Evolutionary conservation across 345 rosid species (phyloP), one percentile per base, ranked within the genome.

Genomic region (Erucastrum elatum): DNA sequence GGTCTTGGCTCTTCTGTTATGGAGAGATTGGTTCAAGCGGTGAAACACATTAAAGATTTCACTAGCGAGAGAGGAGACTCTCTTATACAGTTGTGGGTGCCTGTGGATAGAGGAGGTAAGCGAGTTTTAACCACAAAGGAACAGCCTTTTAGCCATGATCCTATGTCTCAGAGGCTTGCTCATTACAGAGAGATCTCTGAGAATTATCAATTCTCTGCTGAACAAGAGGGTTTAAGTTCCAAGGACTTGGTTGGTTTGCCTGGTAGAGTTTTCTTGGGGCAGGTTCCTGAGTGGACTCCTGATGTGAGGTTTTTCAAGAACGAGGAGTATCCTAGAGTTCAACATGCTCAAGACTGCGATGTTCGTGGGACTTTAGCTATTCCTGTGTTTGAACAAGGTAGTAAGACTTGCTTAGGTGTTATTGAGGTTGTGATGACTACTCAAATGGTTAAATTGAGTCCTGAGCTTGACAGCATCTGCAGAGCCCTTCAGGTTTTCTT

Each of bases 221-320:
- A 92, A 68, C 74, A 71, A 6, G 86, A 88, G 66, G 84, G 84
- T 70, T 71, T 69, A 7, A 16, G 12, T 64, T 84, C 90, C 46
- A 81, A 84, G 83, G 97, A 87, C 68, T 8, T 75, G 66, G 71
- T 81, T 70, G 98, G 98, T 59, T 70, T 94, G 82, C 97, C 97
- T 29, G 90, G 97, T 71, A 87, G 97, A 12, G 98, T 94, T 64
- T 92, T 87, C 87, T 79, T 92, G 82, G 87, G 85, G 55, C 85
- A 90, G 81, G 88, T 90, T 82, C 97, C 97, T 41, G 98, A 94
- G 81, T 94, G 97, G 97, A 92, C 95, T 53, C 98, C 97, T 26
- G 97, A 94, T 87, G 97, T 91, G 56, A 87, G 91, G 61, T 92
- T 90, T 84, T 92, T 92, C 71, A 87, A 84, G 86, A 90, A 88